Evolutionary conservation across 2,329 filamentous ascomycete species (phyloP), one percentile per base, ranked within the genome.

Genomic region (Calonectria pteridis): DNA sequence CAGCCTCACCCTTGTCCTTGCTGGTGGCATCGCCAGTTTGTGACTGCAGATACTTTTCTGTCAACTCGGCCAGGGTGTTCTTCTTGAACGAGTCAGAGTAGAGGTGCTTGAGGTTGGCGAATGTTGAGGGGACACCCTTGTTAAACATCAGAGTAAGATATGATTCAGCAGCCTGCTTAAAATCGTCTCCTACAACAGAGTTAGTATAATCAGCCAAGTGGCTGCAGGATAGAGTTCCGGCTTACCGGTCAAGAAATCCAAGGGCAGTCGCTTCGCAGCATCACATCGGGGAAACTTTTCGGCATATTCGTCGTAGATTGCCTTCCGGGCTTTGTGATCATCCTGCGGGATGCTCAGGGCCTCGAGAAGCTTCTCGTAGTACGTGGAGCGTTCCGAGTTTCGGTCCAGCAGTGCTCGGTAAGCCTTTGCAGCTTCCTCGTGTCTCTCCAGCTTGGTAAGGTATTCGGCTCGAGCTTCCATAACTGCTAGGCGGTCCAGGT

Each of bases 21-120:
- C 84, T 85, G 67, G 85, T 82, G 66, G 85, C 83, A 77, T 91
- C 88, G 46, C 87, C 86, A 67, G 91, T 84, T 75, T 88, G 84
- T 40, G 91, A 91, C 26, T 92, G 87, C 16, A 94, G 88, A 81
- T 98, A 98, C 67, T 94, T 91, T 79, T 97, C 91, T 2, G 94
- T 95, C 50, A 98, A 84, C 46, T 92, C 88, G 76, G 93, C 91
- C 50, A 99, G 90, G 0, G 89, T 90, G n/a, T 93, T 89, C 82
- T 93, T 94, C 88, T 99, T 99, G 78, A 86, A 89, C 0, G 89
- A 78, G 83, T 98, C 93, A 18, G 89, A 89, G 86, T 98, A 99
- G 28, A 99, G 90, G 77, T 97, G 93, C 87, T 99, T 99, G 74
- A 99, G 90, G 84, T 98, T 99, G 43, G 95, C 95, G 85, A 99